Conservation (phyloP, 345 rosid species). For the Populus ilicifolia region DNA sequence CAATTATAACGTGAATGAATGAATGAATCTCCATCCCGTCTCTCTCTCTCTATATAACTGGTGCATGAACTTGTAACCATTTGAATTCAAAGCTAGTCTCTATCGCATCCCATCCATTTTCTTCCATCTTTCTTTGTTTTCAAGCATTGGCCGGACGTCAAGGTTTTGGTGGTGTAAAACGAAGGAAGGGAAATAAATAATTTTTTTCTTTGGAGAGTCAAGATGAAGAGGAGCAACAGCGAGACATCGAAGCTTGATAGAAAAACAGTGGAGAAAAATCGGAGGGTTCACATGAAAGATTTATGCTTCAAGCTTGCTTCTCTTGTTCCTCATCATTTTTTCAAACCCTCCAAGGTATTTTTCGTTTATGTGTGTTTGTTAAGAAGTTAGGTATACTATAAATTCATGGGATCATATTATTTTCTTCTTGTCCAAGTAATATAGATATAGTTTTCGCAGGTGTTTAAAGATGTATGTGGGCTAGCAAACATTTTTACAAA, state of each 20-base stretch:
- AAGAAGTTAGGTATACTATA: background rate
- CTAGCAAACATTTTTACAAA: background rate
- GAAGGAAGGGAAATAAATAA: background rate
- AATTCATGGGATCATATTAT: background rate
- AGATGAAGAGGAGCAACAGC: constrained; percentile 26
- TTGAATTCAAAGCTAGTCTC: background rate
- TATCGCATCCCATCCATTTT: background rate
- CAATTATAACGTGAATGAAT: background rate
- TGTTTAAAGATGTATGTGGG: background rate
- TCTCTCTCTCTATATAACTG: background rate
- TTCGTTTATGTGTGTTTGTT: background rate
- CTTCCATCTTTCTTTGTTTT: background rate
- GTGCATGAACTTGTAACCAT: background rate
- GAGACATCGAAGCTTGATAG: constrained; percentile 40
- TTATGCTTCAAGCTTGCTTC: constrained; percentile 53
- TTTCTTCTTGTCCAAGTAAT: background rate
- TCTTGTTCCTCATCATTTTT: constrained; percentile 35
- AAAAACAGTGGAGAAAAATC: constrained; percentile 51
- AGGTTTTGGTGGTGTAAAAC: background rate
- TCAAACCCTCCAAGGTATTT: constrained; percentile 38
- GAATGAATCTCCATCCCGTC: background rate
- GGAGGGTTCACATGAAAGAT: constrained; percentile 55
- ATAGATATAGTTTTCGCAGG: background rate
- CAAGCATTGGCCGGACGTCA: background rate
- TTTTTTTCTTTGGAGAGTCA: background rate